Evolutionary conservation across 1,284 basidiomycete species (phyloP), one percentile per base, ranked within the genome.

Genomic region (Boletus semigastroideus): DNA sequence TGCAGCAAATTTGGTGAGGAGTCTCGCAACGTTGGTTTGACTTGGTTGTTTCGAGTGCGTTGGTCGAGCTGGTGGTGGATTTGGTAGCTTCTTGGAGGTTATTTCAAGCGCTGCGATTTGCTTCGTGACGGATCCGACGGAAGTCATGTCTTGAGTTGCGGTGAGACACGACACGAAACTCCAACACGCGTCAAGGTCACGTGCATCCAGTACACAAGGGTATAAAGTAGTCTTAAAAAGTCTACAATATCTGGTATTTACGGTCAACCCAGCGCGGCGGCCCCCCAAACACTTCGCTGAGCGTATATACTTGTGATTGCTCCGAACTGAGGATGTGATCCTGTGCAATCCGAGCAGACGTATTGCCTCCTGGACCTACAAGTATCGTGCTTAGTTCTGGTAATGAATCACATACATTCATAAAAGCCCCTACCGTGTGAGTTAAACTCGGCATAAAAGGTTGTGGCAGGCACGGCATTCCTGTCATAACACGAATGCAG

Each of bases 1-100:
- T 7, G 84, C 76, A 9, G 82, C 82, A 56, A 78, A 86, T 67
- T 87, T 87, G 2, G 80, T 80, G 48, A 86, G 74, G 7, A 88
- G 74, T 63, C 85, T 87, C n/a, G 81, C 72, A 30, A 86, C 78
- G 54, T 78, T 82, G 1, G 70, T 65, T 60, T 83, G 78, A 55
- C 76, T 77, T 30, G 78, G 67, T 27, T 80, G 76, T 59, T 85
- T 85, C 57, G 74, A 64, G 56, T 77, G 75, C n/a, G 67, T 59
- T 34, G 74, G 62, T 9, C 72, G 67, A 10, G 70, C 57, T 4
- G 70, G 25, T 1, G 61, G 50, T 47, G 63, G 59, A 41, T 63
- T 61, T 1, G 60, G 36, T 41, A 69, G 74, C 41, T 71, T 76
- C 57, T 79, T 78, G 3, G 73, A 65, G 9, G 77, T 73, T 1